A percentile compares a stretch with the other conserved stretches of the same genome.
Evolutionary conservation across 352 stramenopile genomes (phyloP).

Genomic region (Phytophthora sp.): DNA sequence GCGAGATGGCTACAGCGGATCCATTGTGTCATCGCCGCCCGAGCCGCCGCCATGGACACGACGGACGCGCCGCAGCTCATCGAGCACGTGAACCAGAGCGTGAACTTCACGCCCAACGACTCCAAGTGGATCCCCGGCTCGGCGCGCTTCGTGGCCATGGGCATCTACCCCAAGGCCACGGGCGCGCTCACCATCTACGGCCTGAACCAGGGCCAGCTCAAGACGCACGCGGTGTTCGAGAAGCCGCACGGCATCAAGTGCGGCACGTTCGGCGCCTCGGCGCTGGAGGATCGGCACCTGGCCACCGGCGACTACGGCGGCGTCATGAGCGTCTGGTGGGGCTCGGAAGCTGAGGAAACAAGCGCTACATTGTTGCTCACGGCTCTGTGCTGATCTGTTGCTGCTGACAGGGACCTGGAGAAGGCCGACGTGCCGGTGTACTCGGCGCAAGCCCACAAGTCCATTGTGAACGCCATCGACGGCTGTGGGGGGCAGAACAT

Average conservation of each 20-base stretch:
- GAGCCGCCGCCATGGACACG: constrained; percentile 90
- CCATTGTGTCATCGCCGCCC: constrained; percentile 18
- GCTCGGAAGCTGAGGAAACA: constrained; percentile 6
- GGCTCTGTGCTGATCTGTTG: not conserved
- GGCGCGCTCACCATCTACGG: constrained; percentile 92
- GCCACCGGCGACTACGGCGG: constrained; percentile 83
- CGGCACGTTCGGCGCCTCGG: constrained; percentile 94
- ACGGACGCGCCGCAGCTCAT: constrained; percentile 97
- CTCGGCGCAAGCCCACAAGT: constrained; percentile 90
- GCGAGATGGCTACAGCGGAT: constrained; percentile 30
- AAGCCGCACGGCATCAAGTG: constrained; percentile 95
- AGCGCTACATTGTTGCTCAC: not conserved
- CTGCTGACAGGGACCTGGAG: constrained; percentile 80
- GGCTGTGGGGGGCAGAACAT: constrained; percentile 92
- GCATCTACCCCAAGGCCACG: constrained; percentile 94
- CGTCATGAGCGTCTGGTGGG: constrained; percentile 77
- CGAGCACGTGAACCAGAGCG: constrained; percentile 93
- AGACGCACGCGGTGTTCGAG: constrained; percentile 72
- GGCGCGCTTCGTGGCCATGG: constrained; percentile 92
- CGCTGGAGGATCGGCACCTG: constrained; percentile 88
- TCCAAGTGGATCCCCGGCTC: constrained; percentile 95
- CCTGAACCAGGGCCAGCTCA: constrained; percentile 89
- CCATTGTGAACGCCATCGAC: constrained; percentile 96
- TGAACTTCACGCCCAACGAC: constrained; percentile 95
- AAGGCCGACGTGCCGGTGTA: constrained; percentile 81